A percentile compares a stretch with the other conserved stretches of the same genome.
phyloP scores from a whole-genome alignment of 371 early-diverging fungal species.

The Smittium culicis region DNA sequence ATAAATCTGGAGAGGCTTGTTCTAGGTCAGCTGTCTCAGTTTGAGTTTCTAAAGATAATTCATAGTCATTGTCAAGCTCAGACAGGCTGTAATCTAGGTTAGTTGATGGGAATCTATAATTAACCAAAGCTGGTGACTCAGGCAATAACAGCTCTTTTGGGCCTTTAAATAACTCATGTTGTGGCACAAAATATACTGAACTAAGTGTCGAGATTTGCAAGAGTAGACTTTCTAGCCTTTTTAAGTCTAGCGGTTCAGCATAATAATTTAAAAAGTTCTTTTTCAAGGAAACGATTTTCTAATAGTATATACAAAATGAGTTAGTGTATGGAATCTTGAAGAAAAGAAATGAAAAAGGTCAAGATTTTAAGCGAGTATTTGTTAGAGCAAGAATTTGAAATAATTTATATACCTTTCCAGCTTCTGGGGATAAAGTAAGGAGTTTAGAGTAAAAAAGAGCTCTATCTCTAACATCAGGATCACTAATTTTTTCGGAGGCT shows the following conservation, averaged over 20 bases:
- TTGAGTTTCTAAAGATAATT: neutral
- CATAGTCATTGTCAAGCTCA: neutral
- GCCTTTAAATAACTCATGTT: constrained; percentile 60
- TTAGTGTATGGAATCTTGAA: too few relatives aligned
- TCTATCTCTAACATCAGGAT: constrained; percentile 93
- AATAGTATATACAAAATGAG: too few relatives aligned
- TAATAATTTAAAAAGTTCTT: neutral
- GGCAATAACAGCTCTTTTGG: constrained; percentile 28
- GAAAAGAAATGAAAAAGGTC: too few relatives aligned
- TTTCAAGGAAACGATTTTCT: neutral
- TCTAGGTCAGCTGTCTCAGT: neutral
- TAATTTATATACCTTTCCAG: constrained; percentile 19
- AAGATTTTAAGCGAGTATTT: too few relatives aligned
- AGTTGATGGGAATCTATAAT: neutral
- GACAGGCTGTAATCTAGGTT: neutral
- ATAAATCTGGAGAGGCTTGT: neutral
- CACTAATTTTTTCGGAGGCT: constrained; percentile 84
- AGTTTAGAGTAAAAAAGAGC: constrained; percentile 96
- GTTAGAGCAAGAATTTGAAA: too few relatives aligned
- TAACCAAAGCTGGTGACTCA: constrained; percentile 21
- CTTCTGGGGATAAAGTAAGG: constrained; percentile 70
- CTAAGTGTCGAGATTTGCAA: constrained; percentile 74
- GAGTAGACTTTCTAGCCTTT: constrained; percentile 73
- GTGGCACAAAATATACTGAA: constrained; percentile 87
- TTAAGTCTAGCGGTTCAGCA: constrained; percentile 40